Percentiles rank a stretch among this genome's conserved stretches.
phyloP scores from a whole-genome alignment of 2,329 filamentous ascomycete genomes.

The Curvularia verruculosa region DNA sequence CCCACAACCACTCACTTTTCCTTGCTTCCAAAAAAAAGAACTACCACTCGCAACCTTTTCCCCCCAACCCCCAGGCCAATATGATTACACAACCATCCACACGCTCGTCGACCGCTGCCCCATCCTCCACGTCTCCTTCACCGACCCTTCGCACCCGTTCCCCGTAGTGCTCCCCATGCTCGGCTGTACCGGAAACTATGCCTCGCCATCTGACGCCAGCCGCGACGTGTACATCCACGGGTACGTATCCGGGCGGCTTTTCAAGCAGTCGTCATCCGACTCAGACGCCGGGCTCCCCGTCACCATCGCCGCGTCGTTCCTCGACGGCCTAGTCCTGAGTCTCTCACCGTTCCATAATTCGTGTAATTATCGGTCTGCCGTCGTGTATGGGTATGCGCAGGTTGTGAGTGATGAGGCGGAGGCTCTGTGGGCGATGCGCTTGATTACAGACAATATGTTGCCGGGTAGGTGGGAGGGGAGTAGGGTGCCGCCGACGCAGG shows the following conservation, averaged over 20 bases:
- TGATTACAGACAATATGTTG: conserved; percentile 44
- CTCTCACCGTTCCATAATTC: conserved; percentile 47
- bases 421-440: conserved; percentile 37
- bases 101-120: conserved; percentile 39
- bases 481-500: conserved; percentile 37
- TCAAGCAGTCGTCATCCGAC: conserved; percentile 42
- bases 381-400: conserved; percentile 39
- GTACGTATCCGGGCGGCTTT: conserved; percentile 63
- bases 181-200: conserved; percentile 44
- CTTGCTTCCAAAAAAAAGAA: neutral
- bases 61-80: conserved; percentile 27
- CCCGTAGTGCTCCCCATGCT: conserved; percentile 50
- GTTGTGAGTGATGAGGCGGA: conserved; percentile 34
- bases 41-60: neutral
- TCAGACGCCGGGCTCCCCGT: neutral
- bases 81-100: conserved; percentile 47
- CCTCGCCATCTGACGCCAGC: conserved; percentile 56
- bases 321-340: conserved; percentile 45
- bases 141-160: conserved; percentile 60
- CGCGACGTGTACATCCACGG: conserved; percentile 46
- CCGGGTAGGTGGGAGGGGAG: conserved; percentile 40
- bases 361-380: conserved; percentile 45
- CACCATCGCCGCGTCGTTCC: conserved; percentile 15
- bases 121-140: conserved; percentile 47
- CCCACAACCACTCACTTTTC: neutral